Conservation (phyloP, 257 asterid genomes). For the Buddleja alternifolia region DNA sequence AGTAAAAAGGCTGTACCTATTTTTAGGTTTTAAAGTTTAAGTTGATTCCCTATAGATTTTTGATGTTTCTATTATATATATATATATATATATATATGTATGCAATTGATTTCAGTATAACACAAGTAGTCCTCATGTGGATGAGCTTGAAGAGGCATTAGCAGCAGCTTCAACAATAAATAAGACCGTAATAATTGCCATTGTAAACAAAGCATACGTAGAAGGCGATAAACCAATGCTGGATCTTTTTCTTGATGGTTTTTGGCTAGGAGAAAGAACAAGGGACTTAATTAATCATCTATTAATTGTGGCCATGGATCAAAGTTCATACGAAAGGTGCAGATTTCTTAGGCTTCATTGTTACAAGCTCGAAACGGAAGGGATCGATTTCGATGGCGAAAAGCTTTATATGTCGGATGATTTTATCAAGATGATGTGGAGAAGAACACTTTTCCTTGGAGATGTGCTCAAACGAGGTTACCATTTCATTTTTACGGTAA, state of each 20-base stretch:
- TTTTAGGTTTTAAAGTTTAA: too few species aligned
- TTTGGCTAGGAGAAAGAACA: constrained; percentile 56
- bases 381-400: constrained; percentile 45
- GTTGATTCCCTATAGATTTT: too few species aligned
- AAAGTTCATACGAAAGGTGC: constrained; percentile 48
- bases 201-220: constrained; percentile 50
- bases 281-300: constrained; percentile 31
- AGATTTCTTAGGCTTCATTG: constrained; percentile 45
- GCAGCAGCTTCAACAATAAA: constrained; percentile 33
- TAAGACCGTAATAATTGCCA: constrained; percentile 48
- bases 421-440: constrained; percentile 61
- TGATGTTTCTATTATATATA: too few species aligned
- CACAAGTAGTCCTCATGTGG: constrained; percentile 5
- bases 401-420: constrained; percentile 48
- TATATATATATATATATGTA: too few species aligned
- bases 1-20: too few species aligned
- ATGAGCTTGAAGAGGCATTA: constrained; percentile 43
- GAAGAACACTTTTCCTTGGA: constrained; percentile 42
- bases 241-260: constrained; percentile 56
- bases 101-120: too few species aligned
- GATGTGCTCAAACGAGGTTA: constrained; percentile 47
- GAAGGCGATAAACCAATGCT: constrained; percentile 58
- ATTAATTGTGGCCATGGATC: constrained; percentile 53
- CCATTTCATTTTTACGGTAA: constrained; percentile 48
- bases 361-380: constrained; percentile 49